A percentile compares a stretch with the other conserved stretches of the same genome.
phyloP scores from a whole-genome alignment of 345 rosid species.

The Chamaenerion angustifolium region DNA sequence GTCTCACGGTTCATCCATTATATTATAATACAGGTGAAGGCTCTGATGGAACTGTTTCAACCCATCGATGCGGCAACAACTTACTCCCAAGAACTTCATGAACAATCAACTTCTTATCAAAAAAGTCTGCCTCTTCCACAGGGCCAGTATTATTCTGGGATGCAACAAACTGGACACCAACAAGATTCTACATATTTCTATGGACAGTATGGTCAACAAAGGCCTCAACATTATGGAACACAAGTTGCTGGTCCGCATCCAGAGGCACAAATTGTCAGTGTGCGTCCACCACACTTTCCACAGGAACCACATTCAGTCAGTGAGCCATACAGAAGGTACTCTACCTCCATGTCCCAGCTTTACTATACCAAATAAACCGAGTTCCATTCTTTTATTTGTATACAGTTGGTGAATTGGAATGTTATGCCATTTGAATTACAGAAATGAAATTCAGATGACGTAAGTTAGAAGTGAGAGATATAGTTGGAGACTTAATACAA shows the following conservation, averaged over 20 bases:
- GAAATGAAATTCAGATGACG: no score
- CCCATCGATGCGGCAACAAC: constrained; percentile 8
- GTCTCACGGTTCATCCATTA: no score
- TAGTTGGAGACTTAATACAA: no score
- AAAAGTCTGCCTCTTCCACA: constrained; percentile 6
- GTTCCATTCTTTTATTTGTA: no score
- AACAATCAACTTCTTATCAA: constrained; percentile 2
- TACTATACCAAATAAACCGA: no score
- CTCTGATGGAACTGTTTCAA: constrained; percentile 15
- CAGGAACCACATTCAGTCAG: constrained; percentile 9
- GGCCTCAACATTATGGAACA: constrained; percentile 3
- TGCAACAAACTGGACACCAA: constrained; percentile 3
- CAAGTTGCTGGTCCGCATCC: neutral
- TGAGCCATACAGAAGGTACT: constrained; percentile 17
- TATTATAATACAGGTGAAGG: constrained; percentile 11
- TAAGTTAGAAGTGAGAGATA: no score
- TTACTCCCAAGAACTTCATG: constrained; percentile 2
- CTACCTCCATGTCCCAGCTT: neutral
- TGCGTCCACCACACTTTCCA: constrained; percentile 11
- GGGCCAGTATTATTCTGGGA: constrained; percentile 6
- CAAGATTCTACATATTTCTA: neutral
- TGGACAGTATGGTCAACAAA: constrained; percentile 6
- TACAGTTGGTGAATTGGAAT: no score
- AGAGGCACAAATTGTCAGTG: neutral
- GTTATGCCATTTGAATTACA: no score